Percentiles rank a stretch among this genome's conserved stretches.
Evolutionary conservation across 2,329 filamentous ascomycete genomes (phyloP).

Genomic region (Coniochaeta sp.): DNA sequence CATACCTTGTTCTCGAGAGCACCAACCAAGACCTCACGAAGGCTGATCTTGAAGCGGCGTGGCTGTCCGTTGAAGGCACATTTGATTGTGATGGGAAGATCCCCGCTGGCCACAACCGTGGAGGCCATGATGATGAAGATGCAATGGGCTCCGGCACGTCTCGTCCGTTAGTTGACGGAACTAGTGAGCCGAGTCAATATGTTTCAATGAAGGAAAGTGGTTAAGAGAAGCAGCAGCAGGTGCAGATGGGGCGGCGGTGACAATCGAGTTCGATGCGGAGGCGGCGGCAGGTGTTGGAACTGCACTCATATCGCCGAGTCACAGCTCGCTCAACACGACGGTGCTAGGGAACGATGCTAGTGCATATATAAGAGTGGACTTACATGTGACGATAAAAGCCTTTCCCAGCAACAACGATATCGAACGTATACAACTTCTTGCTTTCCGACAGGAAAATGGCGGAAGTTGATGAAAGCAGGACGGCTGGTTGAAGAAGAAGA

Average conservation of each 20-base stretch:
- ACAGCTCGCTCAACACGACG: not conserved
- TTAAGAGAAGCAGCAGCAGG: not conserved
- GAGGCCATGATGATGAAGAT: slow-evolving; percentile 25
- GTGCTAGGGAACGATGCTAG: not conserved
- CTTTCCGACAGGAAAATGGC: not conserved
- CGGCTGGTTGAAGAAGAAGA: slow-evolving; percentile 2
- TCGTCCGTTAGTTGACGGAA: not conserved
- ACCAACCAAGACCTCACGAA: slow-evolving; percentile 71
- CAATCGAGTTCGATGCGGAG: not conserved
- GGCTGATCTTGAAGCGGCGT: slow-evolving; percentile 80
- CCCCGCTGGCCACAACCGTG: slow-evolving; percentile 32
- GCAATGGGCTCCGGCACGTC: not conserved
- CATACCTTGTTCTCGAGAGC: slow-evolving; percentile 79
- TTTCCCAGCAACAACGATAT: not conserved
- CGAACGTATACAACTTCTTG: not conserved
- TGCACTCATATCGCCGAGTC: not conserved
- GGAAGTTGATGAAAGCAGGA: slow-evolving; percentile 1
- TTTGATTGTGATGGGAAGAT: slow-evolving; percentile 80
- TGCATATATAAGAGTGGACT: not conserved
- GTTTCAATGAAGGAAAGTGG: not conserved
- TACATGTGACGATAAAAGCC: not conserved
- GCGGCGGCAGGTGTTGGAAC: not conserved
- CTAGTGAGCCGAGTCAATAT: not conserved
- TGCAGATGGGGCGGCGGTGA: not conserved
- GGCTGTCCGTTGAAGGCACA: slow-evolving; percentile 68